Percentiles rank a stretch among this genome's conserved stretches.
phyloP scores from a whole-genome alignment of 805 yeast genomes.

The Kazachstania kunashirensis region DNA sequence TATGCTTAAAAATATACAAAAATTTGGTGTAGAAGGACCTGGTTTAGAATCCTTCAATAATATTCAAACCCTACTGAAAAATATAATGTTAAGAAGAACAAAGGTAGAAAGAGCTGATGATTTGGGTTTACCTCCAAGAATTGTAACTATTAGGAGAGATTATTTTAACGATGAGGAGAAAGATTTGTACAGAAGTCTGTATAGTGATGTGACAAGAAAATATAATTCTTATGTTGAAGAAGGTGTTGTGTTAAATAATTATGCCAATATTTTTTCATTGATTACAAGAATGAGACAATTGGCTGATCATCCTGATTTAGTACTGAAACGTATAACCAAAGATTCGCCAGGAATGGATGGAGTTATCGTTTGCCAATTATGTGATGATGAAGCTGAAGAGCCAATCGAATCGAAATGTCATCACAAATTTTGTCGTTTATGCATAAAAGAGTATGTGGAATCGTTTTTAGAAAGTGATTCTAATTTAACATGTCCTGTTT shows the following conservation, averaged over 20 bases:
- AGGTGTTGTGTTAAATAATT: constrained; percentile 92
- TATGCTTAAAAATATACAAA: constrained; percentile 87
- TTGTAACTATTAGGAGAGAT: constrained; percentile 81
- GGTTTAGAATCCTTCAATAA: constrained; percentile 71
- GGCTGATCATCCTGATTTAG: constrained; percentile 97
- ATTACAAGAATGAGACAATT: constrained; percentile 96
- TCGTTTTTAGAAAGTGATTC: constrained; percentile 47
- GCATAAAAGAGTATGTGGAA: constrained; percentile 83
- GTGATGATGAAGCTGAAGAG: constrained; percentile 98
- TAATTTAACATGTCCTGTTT: constrained; percentile 82
- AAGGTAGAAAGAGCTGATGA: constrained; percentile 96
- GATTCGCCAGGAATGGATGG: constrained; percentile 32
- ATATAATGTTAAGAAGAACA: constrained; percentile 87
- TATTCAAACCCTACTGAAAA: constrained; percentile 62
- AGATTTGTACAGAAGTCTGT: constrained; percentile 80
- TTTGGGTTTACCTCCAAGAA: constrained; percentile 91
- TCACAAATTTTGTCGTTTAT: constrained; percentile 86
- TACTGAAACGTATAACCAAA: constrained; percentile 55
- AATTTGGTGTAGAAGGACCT: constrained; percentile 70
- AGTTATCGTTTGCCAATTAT: constrained; percentile 72
- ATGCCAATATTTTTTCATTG: constrained; percentile 92
- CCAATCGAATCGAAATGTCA: constrained; percentile 92
- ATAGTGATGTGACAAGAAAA: constrained; percentile 75
- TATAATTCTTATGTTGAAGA: constrained; percentile 90
- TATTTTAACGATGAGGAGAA: constrained; percentile 90